Percentiles rank a stretch among this genome's conserved stretches.
Conservation (phyloP, 176 grass and related monocot genomes). For the Echinochloa phyllopogon region DNA sequence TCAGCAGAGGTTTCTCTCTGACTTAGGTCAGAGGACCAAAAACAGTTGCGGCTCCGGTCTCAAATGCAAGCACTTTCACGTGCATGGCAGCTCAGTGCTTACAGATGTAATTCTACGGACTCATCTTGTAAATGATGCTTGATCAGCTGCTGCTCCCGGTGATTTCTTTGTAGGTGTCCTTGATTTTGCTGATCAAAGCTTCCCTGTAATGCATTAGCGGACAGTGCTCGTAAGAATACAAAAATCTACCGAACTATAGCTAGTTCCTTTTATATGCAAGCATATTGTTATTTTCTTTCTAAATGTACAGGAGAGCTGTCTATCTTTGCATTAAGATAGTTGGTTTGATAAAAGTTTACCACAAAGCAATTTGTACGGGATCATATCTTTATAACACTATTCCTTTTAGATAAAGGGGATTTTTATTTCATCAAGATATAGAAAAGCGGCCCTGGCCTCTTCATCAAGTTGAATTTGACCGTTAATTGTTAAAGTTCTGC, state of each 20-base stretch:
- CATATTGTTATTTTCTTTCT: not conserved
- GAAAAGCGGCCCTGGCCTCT: no score
- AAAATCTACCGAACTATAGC: not conserved
- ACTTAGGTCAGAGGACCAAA: slow-evolving; percentile 14
- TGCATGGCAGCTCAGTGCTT: slow-evolving; percentile 19
- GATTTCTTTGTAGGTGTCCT: slow-evolving; percentile 59
- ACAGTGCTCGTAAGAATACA: not conserved
- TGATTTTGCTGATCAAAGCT: slow-evolving; percentile 62
- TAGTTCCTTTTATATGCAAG: not conserved
- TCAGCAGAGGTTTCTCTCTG: slow-evolving; percentile 5
- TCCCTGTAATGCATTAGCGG: slow-evolving; percentile 47
- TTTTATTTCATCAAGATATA: no score
- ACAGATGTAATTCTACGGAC: slow-evolving; percentile 19
- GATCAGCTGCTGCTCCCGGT: slow-evolving; percentile 54
- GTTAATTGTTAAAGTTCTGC: no score
- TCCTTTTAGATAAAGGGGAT: no score
- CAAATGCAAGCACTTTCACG: slow-evolving; percentile 16
- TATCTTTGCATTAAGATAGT: not conserved
- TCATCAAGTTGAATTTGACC: no score
- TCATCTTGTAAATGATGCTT: slow-evolving; percentile 11
- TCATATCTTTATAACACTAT: not conserved
- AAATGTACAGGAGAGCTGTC: not conserved
- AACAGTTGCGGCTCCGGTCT: not conserved
- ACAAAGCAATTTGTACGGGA: not conserved
- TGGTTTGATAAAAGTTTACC: not conserved